phyloP scores from a whole-genome alignment of 805 yeast species.

The Sugiyamaella qingdaonensis region DNA sequence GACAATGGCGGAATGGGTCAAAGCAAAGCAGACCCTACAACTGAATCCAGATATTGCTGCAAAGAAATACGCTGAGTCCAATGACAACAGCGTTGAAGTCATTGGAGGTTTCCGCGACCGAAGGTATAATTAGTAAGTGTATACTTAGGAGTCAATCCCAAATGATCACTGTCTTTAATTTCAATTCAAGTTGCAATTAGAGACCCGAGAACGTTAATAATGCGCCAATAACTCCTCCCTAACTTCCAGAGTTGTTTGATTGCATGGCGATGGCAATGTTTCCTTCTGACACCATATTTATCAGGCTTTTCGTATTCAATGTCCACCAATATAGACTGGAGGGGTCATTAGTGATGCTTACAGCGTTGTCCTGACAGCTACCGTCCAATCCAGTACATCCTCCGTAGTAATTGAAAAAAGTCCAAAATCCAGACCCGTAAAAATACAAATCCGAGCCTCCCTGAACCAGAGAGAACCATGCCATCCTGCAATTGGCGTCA shows the following conservation, averaged over 20 bases:
- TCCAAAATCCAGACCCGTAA: conserved; percentile 10
- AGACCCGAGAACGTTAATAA: conserved; percentile 3
- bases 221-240: conserved; percentile 7
- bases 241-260: conserved; percentile 5
- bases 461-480: conserved; percentile 6
- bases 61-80: background rate
- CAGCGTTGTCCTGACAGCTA: conserved; percentile 9
- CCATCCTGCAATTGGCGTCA: conserved; percentile 11
- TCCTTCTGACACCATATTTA: background rate
- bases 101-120: conserved; percentile 4
- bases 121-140: conserved; percentile 1
- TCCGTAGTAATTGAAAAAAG: conserved; percentile 6
- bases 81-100: background rate
- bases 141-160: background rate
- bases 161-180: too few relatives aligned
- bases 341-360: conserved; percentile 2
- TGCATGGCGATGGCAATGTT: background rate
- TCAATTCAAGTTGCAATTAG: too few relatives aligned
- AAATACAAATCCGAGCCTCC: conserved; percentile 3
- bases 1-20: conserved; percentile 7
- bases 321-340: background rate
- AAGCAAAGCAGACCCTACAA: conserved; percentile 6
- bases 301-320: background rate
- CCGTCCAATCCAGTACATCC: conserved; percentile 4
- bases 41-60: conserved; percentile 2